Evolutionary conservation across 768 basidiomycete species (phyloP), one percentile per base, ranked within the genome.

Genomic region (Hericium coralloides): DNA sequence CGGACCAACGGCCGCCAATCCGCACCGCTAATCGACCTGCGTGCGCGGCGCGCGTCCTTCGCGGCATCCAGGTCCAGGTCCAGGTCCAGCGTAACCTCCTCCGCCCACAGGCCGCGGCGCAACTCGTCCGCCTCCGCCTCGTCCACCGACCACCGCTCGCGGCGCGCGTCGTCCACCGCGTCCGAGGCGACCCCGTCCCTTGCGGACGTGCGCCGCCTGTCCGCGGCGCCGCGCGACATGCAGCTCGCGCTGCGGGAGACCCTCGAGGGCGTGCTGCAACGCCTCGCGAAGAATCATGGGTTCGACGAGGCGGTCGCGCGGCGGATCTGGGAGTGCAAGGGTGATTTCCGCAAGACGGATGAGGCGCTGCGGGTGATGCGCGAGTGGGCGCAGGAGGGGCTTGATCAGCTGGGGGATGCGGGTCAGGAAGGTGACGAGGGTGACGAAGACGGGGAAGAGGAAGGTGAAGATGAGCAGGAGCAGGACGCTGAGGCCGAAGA

Each of bases 231-330:
- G 17, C 60, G 43, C 51, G 31, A 31, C 31, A 31, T 31, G 31
- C 58, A 61, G n/a, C 61, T 64, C 43, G 60, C 66, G 15, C 38
- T 63, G 51, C 56, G 55, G 36, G 54, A 71, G 6, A 75, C 74
- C 2, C 63, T 74, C 14, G 61, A 64, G 7, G 57, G 64, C 47
- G 61, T 70, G 15, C 58, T 81, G 2, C 61, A 67, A 10, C 65
- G 64, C 56, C 77, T 83, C 68, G 72, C 77, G 0, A 62, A 67
- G 18, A 76, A 78, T 36, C 77, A 80, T 43, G 75, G 75, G 15
- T 77, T 77, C 57, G 66, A 64, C 12, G 63, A 73, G 47, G 68
- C 70, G 2, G 71, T 78, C 5, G 78, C 79, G 18, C 67, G 70
- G 52, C 65, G 65, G 14, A 68, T 79, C 26, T 79, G 73, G 59